phyloP scores from a whole-genome alignment of 163 green algal species.

The Volvox carteri region DNA sequence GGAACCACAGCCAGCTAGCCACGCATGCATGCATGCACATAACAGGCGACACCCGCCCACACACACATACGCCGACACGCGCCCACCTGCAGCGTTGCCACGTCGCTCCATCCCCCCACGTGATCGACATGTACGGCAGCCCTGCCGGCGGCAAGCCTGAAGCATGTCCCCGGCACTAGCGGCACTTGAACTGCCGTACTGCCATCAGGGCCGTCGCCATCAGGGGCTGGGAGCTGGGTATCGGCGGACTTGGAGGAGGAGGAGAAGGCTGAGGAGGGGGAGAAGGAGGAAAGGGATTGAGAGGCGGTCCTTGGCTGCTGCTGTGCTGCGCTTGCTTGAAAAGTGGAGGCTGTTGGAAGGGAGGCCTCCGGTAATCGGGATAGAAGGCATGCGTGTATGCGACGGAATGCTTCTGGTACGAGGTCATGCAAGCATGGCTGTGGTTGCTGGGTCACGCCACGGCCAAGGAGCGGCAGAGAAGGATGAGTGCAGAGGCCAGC shows the following conservation, averaged over 20 bases:
- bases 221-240: neutral
- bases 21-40: too few species aligned
- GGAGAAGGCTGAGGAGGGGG: neutral
- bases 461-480: too few species aligned
- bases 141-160: neutral
- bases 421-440: too few species aligned
- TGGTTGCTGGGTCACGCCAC: too few species aligned
- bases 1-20: too few species aligned
- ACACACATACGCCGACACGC: too few species aligned
- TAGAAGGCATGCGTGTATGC: too few species aligned
- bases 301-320: neutral
- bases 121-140: slow-evolving; percentile 9
- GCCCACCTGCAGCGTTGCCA: slow-evolving; percentile 9
- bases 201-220: neutral
- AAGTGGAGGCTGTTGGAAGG: too few species aligned
- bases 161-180: neutral
- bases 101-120: slow-evolving; percentile 32
- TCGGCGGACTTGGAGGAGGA: neutral
- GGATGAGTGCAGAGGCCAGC: too few species aligned
- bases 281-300: neutral
- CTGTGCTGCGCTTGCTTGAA: neutral
- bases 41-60: too few species aligned
- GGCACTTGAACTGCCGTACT: neutral
- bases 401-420: too few species aligned
- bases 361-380: too few species aligned